Base-by-base conservation (phyloP, 2,329 filamentous ascomycete species). In the Epichloe festucae region DNA sequence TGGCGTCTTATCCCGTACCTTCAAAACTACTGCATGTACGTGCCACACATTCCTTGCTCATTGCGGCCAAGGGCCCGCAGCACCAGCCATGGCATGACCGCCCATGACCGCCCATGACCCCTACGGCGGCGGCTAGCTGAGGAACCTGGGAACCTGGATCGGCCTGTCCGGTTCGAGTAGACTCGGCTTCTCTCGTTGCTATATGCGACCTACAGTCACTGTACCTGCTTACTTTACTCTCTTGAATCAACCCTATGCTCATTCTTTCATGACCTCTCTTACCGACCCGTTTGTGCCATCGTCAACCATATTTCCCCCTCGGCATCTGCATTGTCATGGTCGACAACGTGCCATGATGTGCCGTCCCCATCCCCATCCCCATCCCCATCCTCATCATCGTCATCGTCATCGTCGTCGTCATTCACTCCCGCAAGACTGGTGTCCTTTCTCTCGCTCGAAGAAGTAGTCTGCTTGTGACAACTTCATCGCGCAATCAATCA, bases 21-120 rank as follows among this genome's bases (percentile, higher is more conserved):
- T 45, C 21, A 19, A 15, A 45, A 36, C 19, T 52, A 31, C 40
- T 48, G 15, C 34, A 45, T 52, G 50, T 52, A 41, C 19, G 50
- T 52, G 35, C 46, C 40, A 43, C 38, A 51, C 17, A 48, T 51
- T 52, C 23, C 46, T 49, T 52, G 40, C 46, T 36, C 36, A 39
- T 38, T 52, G 46, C 41, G 23, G 44, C 31, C 31, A 34, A 48
- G 17, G 34, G 8, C 40, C 19, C 39, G 43, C 34, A 47, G 27
- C 17, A 39, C 48, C 27, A 23, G 17, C 23, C 31, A n/a, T n/a
- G n/a, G n/a, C 15, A 39, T 19, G 31, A 10, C 4, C 41, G 17
- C 23, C 31, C 15, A 39, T 19, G 31, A 10, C 4, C 41, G 17
- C 23, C 41, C 4, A 45, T 31, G 31, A 10, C 2, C 41, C 41